Percentiles rank a stretch among this genome's conserved stretches.
phyloP scores from a whole-genome alignment of 176 grass and related monocot species.

The Coix lacrymajobi region DNA sequence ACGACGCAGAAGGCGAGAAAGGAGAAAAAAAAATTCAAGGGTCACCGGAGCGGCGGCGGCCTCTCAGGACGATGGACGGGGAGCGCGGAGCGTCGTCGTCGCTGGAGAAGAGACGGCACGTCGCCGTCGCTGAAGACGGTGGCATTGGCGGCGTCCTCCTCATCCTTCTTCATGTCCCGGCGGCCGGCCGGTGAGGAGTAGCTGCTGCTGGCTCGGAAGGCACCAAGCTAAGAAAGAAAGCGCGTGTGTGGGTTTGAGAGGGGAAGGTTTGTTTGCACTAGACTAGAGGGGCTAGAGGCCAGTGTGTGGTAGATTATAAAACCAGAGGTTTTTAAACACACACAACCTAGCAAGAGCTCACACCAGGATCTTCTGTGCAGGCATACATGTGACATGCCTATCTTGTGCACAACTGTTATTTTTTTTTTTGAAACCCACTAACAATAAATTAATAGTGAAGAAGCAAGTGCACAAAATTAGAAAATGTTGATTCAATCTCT shows the following conservation, averaged over 20 bases:
- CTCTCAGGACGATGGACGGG: neutral
- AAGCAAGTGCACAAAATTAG: no score
- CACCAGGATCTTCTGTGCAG: conserved; percentile 32
- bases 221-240: conserved; percentile 20
- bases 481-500: no score
- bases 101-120: conserved; percentile 10
- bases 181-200: neutral
- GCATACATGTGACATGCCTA: neutral
- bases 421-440: no score
- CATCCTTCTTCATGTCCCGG: conserved; percentile 35
- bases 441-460: neutral
- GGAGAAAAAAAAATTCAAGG: no score
- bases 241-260: conserved; percentile 5
- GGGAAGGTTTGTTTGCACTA: conserved; percentile 30
- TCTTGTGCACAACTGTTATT: neutral
- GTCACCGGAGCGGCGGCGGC: conserved; percentile 28
- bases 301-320: conserved; percentile 28
- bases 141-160: conserved; percentile 25
- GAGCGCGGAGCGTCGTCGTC: neutral
- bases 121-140: neutral
- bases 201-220: conserved; percentile 12
- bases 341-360: conserved; percentile 16
- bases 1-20: conserved; percentile 4
- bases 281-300: neutral
- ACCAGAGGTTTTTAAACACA: conserved; percentile 40